Conservation (phyloP, 441 rosid species). For the Geranium incanum region DNA sequence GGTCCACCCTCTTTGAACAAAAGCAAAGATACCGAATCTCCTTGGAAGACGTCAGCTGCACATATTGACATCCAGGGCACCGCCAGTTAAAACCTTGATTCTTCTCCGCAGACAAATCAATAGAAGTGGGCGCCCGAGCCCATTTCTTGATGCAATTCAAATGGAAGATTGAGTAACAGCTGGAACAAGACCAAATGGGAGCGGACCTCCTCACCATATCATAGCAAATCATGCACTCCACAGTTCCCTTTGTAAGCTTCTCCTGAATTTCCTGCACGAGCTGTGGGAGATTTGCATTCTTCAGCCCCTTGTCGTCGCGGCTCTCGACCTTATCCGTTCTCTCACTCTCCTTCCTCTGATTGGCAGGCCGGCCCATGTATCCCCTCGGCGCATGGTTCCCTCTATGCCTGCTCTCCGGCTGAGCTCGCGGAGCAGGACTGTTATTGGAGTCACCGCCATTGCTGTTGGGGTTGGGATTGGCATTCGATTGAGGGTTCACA, state of each 20-base stretch:
- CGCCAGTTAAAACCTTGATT: conserved; percentile 93
- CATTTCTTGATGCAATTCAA: conserved; percentile 88
- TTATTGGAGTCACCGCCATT: conserved; percentile 2
- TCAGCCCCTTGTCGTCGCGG: conserved; percentile 24
- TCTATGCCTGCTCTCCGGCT: conserved; percentile 7
- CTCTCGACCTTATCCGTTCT: conserved; percentile 23
- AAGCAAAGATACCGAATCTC: conserved; percentile 82
- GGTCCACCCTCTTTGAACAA: conserved; percentile 80
- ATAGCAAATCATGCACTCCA: conserved; percentile 98
- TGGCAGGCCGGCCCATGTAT: conserved; percentile 23
- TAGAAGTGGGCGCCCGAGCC: conserved; percentile 95
- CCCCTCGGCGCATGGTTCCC: conserved; percentile 31
- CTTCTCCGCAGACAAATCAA: conserved; percentile 70
- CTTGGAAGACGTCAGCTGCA: conserved; percentile 62
- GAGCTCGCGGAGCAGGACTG: conserved; percentile 9
- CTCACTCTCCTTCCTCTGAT: conserved; percentile 40
- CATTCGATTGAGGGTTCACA: conserved; percentile 21
- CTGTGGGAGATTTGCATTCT: conserved; percentile 70
- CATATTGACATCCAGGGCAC: conserved; percentile 95
- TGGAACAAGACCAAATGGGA: conserved; percentile 88
- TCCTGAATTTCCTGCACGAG: conserved; percentile 92
- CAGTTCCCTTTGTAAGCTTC: conserved; percentile 58
- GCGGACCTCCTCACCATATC: conserved; percentile 86
- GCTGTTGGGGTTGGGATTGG: conserved; percentile 20
- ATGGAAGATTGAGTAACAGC: conserved; percentile 91